Percentiles rank a stretch among this genome's conserved stretches.
Conservation (phyloP, 1,284 basidiomycete species). For the Ceratobasidium sp. region DNA sequence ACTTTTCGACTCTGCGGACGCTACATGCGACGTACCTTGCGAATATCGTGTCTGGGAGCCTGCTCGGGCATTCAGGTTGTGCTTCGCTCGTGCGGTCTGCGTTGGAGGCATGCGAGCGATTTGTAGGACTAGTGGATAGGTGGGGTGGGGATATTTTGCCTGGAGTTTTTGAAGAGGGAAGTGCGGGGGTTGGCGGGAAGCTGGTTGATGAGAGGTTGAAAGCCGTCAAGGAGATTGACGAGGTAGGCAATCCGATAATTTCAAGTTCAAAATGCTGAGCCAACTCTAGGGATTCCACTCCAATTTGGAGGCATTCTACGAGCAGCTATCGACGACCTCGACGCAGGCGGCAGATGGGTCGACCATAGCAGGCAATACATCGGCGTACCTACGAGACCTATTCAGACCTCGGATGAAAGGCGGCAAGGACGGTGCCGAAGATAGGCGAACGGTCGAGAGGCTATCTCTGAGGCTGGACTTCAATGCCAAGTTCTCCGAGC, state of each 20-base stretch:
- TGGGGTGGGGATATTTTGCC: conserved; percentile 94
- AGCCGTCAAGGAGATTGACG: conserved; percentile 73
- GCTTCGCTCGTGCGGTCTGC: conserved; percentile 71
- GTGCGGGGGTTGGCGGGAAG: conserved; percentile 62
- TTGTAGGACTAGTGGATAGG: conserved; percentile 82
- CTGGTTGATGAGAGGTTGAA: conserved; percentile 72
- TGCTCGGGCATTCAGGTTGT: conserved; percentile 72
- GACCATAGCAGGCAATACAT: conserved; percentile 64
- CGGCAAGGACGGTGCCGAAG: conserved; percentile 60
- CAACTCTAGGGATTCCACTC: conserved; percentile 64
- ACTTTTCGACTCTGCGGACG: conserved; percentile 82
- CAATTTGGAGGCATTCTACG: conserved; percentile 74
- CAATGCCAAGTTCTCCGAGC: conserved; percentile 76
- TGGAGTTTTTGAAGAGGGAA: conserved; percentile 79
- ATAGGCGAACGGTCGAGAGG: conserved; percentile 82
- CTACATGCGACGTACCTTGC: conserved; percentile 84
- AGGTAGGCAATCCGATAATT: conserved; percentile 59
- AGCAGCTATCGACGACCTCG: conserved; percentile 74
- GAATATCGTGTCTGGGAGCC: conserved; percentile 77
- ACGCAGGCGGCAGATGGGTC: conserved; percentile 68
- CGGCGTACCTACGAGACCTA: conserved; percentile 52
- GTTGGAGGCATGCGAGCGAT: conserved; percentile 80
- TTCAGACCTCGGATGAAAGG: conserved; percentile 58
- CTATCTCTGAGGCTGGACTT: conserved; percentile 83
- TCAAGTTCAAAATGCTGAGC: conserved; percentile 1